Conservation (phyloP, 2,329 filamentous ascomycete genomes). For the Fusarium sp. region DNA sequence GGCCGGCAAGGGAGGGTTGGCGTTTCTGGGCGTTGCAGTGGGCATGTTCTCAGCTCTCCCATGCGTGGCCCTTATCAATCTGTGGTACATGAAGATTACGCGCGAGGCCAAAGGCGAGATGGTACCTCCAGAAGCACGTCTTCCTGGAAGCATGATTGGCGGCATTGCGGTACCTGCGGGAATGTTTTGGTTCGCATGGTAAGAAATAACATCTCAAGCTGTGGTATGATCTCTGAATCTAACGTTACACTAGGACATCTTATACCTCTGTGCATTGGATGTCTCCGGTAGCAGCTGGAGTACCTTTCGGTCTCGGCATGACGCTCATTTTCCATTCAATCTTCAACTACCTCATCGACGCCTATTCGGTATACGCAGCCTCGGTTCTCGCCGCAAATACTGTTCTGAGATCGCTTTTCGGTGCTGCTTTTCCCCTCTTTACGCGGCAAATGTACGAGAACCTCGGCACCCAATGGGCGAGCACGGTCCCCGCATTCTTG, state of each 20-base stretch:
- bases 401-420: conserved; percentile 39
- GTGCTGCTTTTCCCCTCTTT: conserved; percentile 45
- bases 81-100: conserved; percentile 64
- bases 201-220: rapidly evolving
- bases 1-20: conserved; percentile 69
- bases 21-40: conserved; percentile 77
- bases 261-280: conserved; percentile 67
- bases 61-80: conserved; percentile 68
- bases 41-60: conserved; percentile 72
- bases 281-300: conserved; percentile 62
- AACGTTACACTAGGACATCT: conserved; percentile 28
- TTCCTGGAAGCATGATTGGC: conserved; percentile 74
- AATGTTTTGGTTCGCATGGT: conserved; percentile 79
- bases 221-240: background rate
- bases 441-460: conserved; percentile 48
- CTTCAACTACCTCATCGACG: conserved; percentile 78
- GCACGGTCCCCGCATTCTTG: conserved; percentile 40
- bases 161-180: conserved; percentile 71
- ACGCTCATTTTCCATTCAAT: conserved; percentile 76
- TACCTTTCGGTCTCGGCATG: conserved; percentile 69
- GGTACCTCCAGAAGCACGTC: conserved; percentile 74
- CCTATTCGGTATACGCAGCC: conserved; percentile 83
- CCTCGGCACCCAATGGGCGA: conserved; percentile 47
- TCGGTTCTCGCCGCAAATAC: conserved; percentile 76
- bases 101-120: conserved; percentile 64